Evolutionary conservation across 805 yeast genomes (phyloP), one percentile per base, ranked within the genome.

Genomic region (Candida endomychidarum): DNA sequence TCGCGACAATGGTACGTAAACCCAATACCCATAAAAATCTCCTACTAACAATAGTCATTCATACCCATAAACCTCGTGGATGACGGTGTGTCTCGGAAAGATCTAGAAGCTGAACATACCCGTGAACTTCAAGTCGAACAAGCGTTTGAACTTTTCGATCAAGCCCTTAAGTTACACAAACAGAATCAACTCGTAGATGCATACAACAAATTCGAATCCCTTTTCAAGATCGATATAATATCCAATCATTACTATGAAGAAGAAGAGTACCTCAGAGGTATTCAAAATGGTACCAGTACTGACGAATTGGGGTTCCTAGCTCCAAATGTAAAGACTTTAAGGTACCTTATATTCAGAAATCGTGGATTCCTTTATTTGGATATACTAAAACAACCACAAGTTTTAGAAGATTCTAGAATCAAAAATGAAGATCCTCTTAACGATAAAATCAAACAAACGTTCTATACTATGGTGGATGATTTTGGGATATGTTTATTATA

Each of bases 101-200:
- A 65, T 40, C 49, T 61, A 27, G 84, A 83, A 23, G 96, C 90
- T 48, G 91, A 88, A 48, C 96, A 89, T 53, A 84, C 97, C 1
- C 70, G 96, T 34, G 99, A 93, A 57, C 67, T 91, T 17, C 97
- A 91, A 63, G 74, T 81, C 15, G 98, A 93, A 58, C 86, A 85
- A 54, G 93, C 96, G 3, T 83, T 84, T 57, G 79, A 78, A 49
- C 62, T 81, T 9, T 88, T 84, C 56, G 87, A 87, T 51, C 61
- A 63, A 15, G 96, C 96, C 0, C 65, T 93, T 31, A 58, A 62
- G 8, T 63, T 64, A 8, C 91, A 93, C 49, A 78, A 80, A 46
- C 58, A 64, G 1, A 61, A 64, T 2, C 54, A 75, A 2, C 74
- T 70, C 44, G 60, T 59, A 0, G 69, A 63, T 3, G 83, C 97